Base-by-base conservation (phyloP, 345 rosid genomes). In the Erucastrum elatum region DNA sequence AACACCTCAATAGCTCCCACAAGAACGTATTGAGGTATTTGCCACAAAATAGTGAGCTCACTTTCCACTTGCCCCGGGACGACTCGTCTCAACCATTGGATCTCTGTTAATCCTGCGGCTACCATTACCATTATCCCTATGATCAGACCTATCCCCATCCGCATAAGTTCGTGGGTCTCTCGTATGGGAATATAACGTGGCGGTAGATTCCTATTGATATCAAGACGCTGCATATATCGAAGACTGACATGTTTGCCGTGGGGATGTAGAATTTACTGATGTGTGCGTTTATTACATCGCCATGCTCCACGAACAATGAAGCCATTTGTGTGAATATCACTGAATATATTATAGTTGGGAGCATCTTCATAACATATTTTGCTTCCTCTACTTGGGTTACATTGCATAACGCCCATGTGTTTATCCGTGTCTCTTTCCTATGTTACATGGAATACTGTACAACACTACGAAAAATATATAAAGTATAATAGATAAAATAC, bases 161-260 rank as follows among this genome's bases (percentile, higher is more conserved):
- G 81, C 75, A 88, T 93, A 25, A 94, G 92, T 82, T 94, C 96
- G 90, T 79, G 64, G 91, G 81, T 63, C 96, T 94, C 2, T 90
- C 88, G 21, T 88, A 13, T 0, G 97, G 97, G 1, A 88, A 88
- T 2, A 94, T 90, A 63, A 88, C 46, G 4, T 80, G 89, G 10
- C 96, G 87, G 73, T 92, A 94, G 15, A 94, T 82, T 66, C 91
- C 91, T 0, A 96, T 94, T 82, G 81, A 87, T 13, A 89, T 49
- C 1, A 92, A 86, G 68, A 94, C 98, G 39, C 97, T 92, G 61
- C 83, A 79, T 65, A 94, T 89, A 25, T 94, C 97, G 62, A 94
- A 94, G 13, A 87, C 88, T 0, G 97, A 92, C 98, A 94, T 92
- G 87, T 96, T 92, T 0, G 98, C 98, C 0, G 98, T 96, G 0